Evolutionary conservation across 768 basidiomycete species (phyloP), one percentile per base, ranked within the genome.

Genomic region (Kockovaella imperatae): DNA sequence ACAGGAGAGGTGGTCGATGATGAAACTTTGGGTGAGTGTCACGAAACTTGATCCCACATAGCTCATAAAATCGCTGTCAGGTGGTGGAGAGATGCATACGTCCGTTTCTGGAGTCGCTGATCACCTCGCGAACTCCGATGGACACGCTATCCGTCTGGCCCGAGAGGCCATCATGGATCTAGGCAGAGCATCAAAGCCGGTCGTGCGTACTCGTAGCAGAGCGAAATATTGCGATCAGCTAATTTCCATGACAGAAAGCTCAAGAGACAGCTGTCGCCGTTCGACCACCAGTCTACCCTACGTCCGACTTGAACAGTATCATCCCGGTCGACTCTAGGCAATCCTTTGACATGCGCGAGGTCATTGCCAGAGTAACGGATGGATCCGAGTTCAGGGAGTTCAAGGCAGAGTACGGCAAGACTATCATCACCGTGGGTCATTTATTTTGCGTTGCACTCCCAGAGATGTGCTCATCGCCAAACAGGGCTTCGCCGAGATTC

Each of bases 1-100:
- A 90, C 89, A 0, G 90, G 90, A 26, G 90, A 96, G 66, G 81
- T 81, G 18, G 84, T 96, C 3, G 88, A 91, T 56, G 87, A 90
- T 48, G 90, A 96, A 68, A 84, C 85, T 2, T 77, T 96, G 4
- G 90, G 90, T 30, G 15, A 15, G 50, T 18, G 7, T 14, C n/a
- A n/a, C n/a, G n/a, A n/a, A n/a, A n/a, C n/a, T n/a, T n/a, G n/a
- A n/a, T n/a, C n/a, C n/a, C n/a, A n/a, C n/a, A n/a, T n/a, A n/a
- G n/a, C n/a, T n/a, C n/a, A n/a, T n/a, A n/a, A n/a, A n/a, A n/a
- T n/a, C n/a, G n/a, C n/a, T n/a, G n/a, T n/a, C 39, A 62, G 60
- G 62, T 21, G 64, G 64, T 13, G 64, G 64, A 5, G 64, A 67
- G 49, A 67, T 67, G 64, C 64, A 67, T 41, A 67, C 64, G 4